Evolutionary conservation across 139 green algal species (phyloP).

Genomic region (Volvox reticuliferus): DNA sequence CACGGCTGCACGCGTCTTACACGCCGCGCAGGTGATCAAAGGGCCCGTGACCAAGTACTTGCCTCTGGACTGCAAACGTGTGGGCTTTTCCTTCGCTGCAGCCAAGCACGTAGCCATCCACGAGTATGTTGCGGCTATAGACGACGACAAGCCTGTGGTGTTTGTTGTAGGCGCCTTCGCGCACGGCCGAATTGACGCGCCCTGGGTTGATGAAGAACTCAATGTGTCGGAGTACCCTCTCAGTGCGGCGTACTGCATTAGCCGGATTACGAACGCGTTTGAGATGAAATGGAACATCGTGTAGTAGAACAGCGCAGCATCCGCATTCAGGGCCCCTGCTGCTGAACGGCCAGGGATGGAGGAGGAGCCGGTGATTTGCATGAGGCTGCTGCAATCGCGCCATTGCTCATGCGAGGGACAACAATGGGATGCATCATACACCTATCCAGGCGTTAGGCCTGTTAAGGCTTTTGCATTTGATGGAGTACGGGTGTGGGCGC

Average conservation of each 20-base stretch:
- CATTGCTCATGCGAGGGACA: not conserved
- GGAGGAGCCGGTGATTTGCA: not conserved
- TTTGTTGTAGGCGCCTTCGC: conserved; percentile 96
- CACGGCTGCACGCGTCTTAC: no score
- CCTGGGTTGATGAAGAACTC: conserved; percentile 86
- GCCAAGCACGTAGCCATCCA: conserved; percentile 69
- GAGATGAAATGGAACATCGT: conserved; percentile 91
- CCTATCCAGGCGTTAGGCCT: not conserved
- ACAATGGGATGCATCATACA: not conserved
- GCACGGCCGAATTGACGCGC: conserved; percentile 91
- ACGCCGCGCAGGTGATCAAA: conserved; percentile 82
- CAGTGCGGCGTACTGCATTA: conserved; percentile 89
- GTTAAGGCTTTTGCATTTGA: not conserved
- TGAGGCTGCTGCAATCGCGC: not conserved
- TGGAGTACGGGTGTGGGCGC: not conserved
- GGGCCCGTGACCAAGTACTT: conserved; percentile 91
- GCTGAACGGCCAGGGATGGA: not conserved
- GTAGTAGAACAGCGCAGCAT: not conserved
- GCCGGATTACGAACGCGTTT: conserved; percentile 90
- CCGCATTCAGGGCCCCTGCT: not conserved
- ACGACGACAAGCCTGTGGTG: conserved; percentile 65
- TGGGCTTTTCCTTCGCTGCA: conserved; percentile 89
- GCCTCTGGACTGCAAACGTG: conserved; percentile 71
- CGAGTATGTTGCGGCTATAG: conserved; percentile 64
- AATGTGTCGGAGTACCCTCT: conserved; percentile 94